Evolutionary conservation across 345 rosid genomes (phyloP).

Genomic region (Hibiscus mutabilis): DNA sequence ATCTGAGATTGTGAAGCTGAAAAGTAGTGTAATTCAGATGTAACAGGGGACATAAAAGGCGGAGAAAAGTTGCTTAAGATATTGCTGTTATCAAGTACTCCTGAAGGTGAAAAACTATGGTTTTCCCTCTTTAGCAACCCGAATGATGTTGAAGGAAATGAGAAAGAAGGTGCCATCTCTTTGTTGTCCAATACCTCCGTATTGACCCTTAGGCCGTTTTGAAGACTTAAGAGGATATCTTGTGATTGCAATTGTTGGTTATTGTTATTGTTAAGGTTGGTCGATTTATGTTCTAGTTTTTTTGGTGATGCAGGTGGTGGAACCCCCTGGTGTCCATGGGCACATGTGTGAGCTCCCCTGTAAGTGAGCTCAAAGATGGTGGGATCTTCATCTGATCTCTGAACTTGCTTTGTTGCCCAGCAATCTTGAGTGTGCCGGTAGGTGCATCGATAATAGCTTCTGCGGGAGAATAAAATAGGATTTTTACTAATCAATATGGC

Average conservation of each 20-base stretch:
- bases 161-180: conserved; percentile 33
- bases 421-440: conserved; percentile 51
- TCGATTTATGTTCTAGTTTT: conserved; percentile 36
- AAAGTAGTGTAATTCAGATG: conserved; percentile 40
- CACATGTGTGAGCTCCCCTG: conserved; percentile 70
- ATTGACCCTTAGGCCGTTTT: conserved; percentile 28
- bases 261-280: conserved; percentile 10
- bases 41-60: conserved; percentile 40
- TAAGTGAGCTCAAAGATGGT: conserved; percentile 66
- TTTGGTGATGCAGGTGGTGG: conserved; percentile 48
- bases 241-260: conserved; percentile 31
- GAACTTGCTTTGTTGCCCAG: conserved; percentile 84
- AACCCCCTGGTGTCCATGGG: conserved; percentile 20
- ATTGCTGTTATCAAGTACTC: conserved; percentile 14
- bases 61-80: conserved; percentile 26
- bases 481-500: neutral
- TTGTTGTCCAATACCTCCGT: conserved; percentile 34
- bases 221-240: conserved; percentile 28
- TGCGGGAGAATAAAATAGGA: conserved; percentile 22
- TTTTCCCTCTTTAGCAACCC: conserved; percentile 17
- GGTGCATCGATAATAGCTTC: conserved; percentile 91
- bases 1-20: conserved; percentile 29
- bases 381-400: conserved; percentile 75
- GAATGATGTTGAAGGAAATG: conserved; percentile 58
- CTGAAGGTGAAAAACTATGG: conserved; percentile 18